Evolutionary conservation across 768 basidiomycete species (phyloP), one percentile per base, ranked within the genome.

Genomic region (Agrocybe pediades): DNA sequence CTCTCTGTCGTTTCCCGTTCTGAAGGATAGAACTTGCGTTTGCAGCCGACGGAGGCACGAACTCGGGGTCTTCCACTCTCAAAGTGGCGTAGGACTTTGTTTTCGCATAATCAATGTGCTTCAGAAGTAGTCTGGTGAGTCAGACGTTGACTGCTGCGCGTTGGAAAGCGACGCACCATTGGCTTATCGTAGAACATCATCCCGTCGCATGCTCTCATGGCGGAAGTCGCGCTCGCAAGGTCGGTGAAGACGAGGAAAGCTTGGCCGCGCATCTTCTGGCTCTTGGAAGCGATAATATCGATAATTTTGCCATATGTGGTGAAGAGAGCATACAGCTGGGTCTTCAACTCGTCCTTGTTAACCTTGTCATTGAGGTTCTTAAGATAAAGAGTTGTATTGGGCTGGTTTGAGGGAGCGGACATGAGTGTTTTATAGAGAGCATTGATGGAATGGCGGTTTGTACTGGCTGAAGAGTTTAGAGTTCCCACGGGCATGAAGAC

Each of bases 211-310:
- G 89, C 92, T 45, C 96, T 82, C 85, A 98, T 82, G 29, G 96
- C 96, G 49, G 92, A 84, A 5, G 96, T 98, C 53, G 94, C 92
- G 49, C 87, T 85, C 9, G 91, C 84, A 46, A 96, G 85, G 74
- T 98, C 96, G 46, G 84, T 82, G 73, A 97, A 98, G 63, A 96
- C 94, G 65, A 98, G 86, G 72, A 97, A 98, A 1, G 96, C 96
- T 71, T 97, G 95, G 19, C 95, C 95, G 59, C 88, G 83, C 87
- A 91, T 92, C 71, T 87, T 90, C 54, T 83, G 74, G 66, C 79
- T 83, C 71, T 96, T 95, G 21, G 88, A 85, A 20, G 95, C 95
- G 53, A 98, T 83, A 54, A 98, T 85, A 69, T 98, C 96, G 76
- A 98, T 84, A 53, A 98, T 78, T 68, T 87, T 90, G 68, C 96